Evolutionary conservation across 352 stramenopile genomes (phyloP).

Genomic region (Globisporangium parvum): DNA sequence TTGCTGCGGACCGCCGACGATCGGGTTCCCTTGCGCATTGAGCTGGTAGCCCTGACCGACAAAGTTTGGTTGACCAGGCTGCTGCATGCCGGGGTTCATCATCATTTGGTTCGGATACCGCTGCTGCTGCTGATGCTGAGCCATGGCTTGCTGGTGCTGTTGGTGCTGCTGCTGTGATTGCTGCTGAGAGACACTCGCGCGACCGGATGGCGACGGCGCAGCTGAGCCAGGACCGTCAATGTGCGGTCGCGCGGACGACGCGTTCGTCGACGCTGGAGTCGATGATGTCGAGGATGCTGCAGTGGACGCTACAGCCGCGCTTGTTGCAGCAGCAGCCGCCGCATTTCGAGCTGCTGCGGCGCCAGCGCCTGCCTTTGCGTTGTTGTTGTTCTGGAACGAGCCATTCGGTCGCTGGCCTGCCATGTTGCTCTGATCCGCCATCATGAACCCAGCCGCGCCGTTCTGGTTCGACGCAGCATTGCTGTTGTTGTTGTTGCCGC

Average conservation of each 20-base stretch:
- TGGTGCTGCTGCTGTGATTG: conserved; percentile 26
- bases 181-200: conserved; percentile 5
- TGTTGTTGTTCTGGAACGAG: conserved; percentile 10
- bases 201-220: conserved; percentile 16
- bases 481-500: background rate
- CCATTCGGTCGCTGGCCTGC: conserved; percentile 5
- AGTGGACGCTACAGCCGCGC: conserved; percentile 11
- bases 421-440: conserved; percentile 13
- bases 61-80: conserved; percentile 26
- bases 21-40: conserved; percentile 32
- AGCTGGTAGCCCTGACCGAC: conserved; percentile 55
- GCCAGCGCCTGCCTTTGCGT: conserved; percentile 1
- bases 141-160: conserved; percentile 21
- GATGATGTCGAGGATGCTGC: conserved; percentile 16
- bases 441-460: conserved; percentile 13
- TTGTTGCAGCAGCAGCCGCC: conserved; percentile 7
- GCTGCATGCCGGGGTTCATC: conserved; percentile 49
- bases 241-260: conserved; percentile 63
- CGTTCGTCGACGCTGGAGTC: conserved; percentile 28
- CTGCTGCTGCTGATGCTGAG: conserved; percentile 25
- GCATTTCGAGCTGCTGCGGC: conserved; percentile 8
- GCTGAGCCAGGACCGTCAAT: conserved; percentile 33
- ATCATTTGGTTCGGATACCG: conserved; percentile 73
- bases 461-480: conserved; percentile 7
- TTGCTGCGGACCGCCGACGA: conserved; percentile 22